phyloP scores from a whole-genome alignment of 169 alveolate species.

The Eimeria sp. region DNA sequence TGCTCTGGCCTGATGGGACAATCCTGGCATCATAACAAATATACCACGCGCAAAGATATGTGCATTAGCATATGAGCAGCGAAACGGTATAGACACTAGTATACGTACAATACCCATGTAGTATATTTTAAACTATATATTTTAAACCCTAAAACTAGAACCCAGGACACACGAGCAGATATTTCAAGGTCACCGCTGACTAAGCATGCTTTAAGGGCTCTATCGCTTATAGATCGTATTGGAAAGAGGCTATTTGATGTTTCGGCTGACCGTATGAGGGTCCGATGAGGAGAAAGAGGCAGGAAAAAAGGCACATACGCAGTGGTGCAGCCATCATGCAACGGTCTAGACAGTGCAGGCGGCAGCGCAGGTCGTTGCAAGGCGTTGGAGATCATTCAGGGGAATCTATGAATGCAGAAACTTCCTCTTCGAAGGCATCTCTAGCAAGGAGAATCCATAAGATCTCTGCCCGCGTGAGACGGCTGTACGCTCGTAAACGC shows the following conservation, averaged over 20 bases:
- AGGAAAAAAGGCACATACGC: neutral
- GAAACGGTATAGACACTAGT: no score
- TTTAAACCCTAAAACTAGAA: neutral
- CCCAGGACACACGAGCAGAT: neutral
- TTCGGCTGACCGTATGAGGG: neutral
- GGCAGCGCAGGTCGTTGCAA: neutral
- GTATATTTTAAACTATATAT: neutral
- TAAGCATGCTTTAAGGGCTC: neutral
- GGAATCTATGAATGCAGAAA: neutral
- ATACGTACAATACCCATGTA: neutral
- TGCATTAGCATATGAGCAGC: neutral
- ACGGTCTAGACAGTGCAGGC: conserved; percentile 3
- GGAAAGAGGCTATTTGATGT: neutral
- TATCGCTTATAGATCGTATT: neutral
- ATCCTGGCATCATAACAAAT: neutral
- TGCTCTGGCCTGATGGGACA: conserved; percentile 11
- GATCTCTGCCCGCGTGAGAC: neutral
- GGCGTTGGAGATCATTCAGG: neutral
- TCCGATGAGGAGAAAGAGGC: neutral
- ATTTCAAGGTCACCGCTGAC: neutral
- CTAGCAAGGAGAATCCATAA: neutral
- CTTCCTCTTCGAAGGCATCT: neutral
- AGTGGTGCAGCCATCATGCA: neutral
- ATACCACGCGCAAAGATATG: neutral
- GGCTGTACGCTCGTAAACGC: neutral